Evolutionary conservation across 495 filamentous ascomycete species (phyloP).

Genomic region (Amniculicola lignicola): DNA sequence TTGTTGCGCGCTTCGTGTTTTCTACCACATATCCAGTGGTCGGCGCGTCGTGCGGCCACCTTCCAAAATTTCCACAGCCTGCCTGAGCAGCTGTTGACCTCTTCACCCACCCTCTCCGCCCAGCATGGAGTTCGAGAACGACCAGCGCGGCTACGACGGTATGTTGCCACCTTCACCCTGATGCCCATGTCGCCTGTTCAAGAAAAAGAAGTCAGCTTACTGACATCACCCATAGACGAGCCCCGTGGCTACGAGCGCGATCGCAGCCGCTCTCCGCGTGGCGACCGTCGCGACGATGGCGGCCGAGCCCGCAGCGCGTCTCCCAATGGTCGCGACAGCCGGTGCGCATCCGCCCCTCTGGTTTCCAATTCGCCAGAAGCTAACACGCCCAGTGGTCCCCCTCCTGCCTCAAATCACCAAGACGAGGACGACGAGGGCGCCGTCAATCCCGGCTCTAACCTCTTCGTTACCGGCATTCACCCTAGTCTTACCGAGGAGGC

Average conservation of each 20-base stretch:
- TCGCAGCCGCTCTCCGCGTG: slow-evolving; percentile 90
- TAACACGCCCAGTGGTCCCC: slow-evolving; percentile 40
- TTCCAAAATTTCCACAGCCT: no score
- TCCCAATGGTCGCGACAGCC: slow-evolving; percentile 66
- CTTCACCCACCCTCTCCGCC: no score
- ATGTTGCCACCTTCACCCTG: slow-evolving; percentile 19
- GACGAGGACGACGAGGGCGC: slow-evolving; percentile 75
- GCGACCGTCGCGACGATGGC: slow-evolving; percentile 59
- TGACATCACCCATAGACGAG: slow-evolving; percentile 34
- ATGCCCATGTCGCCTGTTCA: neutral
- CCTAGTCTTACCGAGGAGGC: slow-evolving; percentile 88
- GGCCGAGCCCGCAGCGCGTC: slow-evolving; percentile 46
- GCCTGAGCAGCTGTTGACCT: no score
- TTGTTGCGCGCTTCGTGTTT: no score
- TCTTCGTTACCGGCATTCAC: slow-evolving; percentile 98
- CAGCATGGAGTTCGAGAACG: slow-evolving; percentile 45
- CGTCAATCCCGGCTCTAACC: slow-evolving; percentile 90
- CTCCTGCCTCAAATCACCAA: slow-evolving; percentile 43
- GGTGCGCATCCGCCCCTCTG: slow-evolving; percentile 55
- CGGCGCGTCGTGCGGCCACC: no score
- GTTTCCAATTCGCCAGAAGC: neutral
- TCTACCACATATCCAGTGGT: no score
- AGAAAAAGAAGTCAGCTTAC: no score
- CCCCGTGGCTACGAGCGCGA: slow-evolving; percentile 54
- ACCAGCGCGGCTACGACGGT: slow-evolving; percentile 44